Conservation (phyloP, 2,329 filamentous ascomycete genomes). For the Xylariaceae sp. region DNA sequence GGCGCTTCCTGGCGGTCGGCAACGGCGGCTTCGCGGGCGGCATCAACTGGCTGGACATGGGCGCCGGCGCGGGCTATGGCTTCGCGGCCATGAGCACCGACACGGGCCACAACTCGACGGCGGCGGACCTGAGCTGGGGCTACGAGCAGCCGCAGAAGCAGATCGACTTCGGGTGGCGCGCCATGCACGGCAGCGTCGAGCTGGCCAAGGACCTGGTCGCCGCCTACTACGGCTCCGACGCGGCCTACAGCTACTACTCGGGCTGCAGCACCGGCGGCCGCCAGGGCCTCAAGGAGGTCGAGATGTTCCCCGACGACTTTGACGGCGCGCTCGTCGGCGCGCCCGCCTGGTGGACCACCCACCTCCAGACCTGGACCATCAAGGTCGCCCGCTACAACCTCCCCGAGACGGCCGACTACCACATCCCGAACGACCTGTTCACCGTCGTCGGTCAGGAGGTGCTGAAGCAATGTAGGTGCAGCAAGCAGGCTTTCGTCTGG, state of each 20-base stretch:
- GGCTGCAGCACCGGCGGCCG: slow-evolving; percentile 47
- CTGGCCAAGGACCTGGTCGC: slow-evolving; percentile 35
- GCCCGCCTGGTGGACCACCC: slow-evolving; percentile 22
- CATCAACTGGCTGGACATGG: slow-evolving; percentile 24
- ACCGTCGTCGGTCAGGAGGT: slow-evolving; percentile 27
- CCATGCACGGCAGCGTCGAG: slow-evolving; percentile 24
- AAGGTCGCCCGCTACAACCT: slow-evolving; percentile 14
- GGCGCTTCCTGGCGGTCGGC: slow-evolving; percentile 23
- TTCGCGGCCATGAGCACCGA: slow-evolving; percentile 26
- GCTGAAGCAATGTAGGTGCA: slow-evolving; percentile 30
- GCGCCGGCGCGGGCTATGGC: slow-evolving; percentile 17
- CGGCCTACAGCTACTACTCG: slow-evolving; percentile 38
- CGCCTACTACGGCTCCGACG: slow-evolving; percentile 31
- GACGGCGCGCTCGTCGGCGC: slow-evolving; percentile 42
- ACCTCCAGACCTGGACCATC: slow-evolving; percentile 18
- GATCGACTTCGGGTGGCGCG: slow-evolving; percentile 15
- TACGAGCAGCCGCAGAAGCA: slow-evolving; percentile 19
- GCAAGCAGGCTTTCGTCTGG: too few species aligned
- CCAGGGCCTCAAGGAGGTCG: slow-evolving; percentile 41
- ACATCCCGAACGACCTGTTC: slow-evolving; percentile 17
- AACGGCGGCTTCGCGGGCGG: slow-evolving; percentile 26
- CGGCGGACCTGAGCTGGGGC: slow-evolving; percentile 20
- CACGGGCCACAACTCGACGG: slow-evolving; percentile 23
- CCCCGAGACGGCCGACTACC: slow-evolving; percentile 24
- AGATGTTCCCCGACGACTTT: slow-evolving; percentile 33